phyloP scores from a whole-genome alignment of 257 asterid species.

The Echium plantagineum region DNA sequence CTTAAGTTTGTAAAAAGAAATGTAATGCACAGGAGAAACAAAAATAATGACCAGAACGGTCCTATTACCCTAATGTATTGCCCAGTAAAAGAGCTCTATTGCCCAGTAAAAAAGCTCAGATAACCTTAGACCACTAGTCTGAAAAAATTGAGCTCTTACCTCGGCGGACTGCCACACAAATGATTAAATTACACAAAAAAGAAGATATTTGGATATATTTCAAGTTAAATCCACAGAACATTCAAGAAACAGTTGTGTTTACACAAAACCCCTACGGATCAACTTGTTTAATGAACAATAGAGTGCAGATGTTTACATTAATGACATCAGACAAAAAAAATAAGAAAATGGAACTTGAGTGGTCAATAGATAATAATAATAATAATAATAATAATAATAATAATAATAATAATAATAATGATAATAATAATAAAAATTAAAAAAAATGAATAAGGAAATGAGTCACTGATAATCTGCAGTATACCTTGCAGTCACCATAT shows the following conservation, averaged over 20 bases:
- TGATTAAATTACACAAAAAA: background rate
- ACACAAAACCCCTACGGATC: background rate
- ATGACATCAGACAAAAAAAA: too few relatives aligned
- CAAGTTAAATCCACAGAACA: background rate
- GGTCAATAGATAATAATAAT: too few relatives aligned
- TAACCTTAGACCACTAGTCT: too few relatives aligned
- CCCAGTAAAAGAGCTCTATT: background rate
- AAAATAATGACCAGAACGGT: background rate
- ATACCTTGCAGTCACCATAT: conserved; percentile 64
- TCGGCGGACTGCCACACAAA: too few relatives aligned
- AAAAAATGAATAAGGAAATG: background rate
- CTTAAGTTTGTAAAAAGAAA: background rate
- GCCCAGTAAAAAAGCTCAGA: too few relatives aligned
- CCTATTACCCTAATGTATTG: background rate
- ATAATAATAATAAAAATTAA: too few relatives aligned
- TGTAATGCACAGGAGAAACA: background rate
- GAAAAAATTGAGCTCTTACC: too few relatives aligned
- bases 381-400: too few relatives aligned
- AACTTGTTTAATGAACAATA: background rate
- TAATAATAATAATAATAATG: too few relatives aligned
- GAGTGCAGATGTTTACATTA: too few relatives aligned
- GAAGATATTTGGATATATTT: background rate
- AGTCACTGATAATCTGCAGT: conserved; percentile 4
- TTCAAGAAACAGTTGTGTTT: background rate
- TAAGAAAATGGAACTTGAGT: too few relatives aligned